Base-by-base conservation (phyloP, 2,329 filamentous ascomycete species). In the Leptographium radiaticola region DNA sequence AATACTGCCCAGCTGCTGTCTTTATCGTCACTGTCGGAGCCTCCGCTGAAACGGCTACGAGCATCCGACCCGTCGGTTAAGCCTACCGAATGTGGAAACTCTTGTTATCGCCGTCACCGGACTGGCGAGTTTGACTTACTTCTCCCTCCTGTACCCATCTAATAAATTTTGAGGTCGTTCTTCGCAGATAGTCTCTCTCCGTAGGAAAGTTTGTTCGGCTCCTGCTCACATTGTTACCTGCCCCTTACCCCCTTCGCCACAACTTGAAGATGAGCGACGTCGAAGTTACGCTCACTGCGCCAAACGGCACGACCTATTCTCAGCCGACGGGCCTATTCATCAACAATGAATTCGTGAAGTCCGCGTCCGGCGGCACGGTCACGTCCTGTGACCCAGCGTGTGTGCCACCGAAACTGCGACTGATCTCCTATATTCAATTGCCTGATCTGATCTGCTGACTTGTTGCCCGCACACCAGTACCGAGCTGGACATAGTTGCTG, bases 241-340 rank as follows among this genome's bases (percentile, higher is more conserved):
- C 5, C 25, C 25, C 13, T 9, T 10, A n/a, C 43, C 5, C 43
- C 15, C 8, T 12, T 11, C 5, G 1, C 1, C 13, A 45, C 9
- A 13, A 31, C 6, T 4, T 16, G 9, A 36, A 40, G 9, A 50
- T 54, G 52, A 15, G 33, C 11, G 46, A 44, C 30, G 30, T 49
- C 16, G 20, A 15, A 33, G 46, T 39, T 16, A 53, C 44, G 9
- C 39, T 55, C 20, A 53, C 31, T 2, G 53, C 48, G 4, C 56
- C 56, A 20, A 55, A 57, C 47, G 56, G 56, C 43, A 42, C n/a
- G 16, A 45, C 30, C 25, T 53, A 55, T 18, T 16, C 20, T 20
- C 53, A 55, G 33, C 51, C 53, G n/a, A 57, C 53, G 1, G 56
- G 56, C 18, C 51, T 57, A 12, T 57, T 57, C n/a, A 53, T 57